Evolutionary conservation across 257 asterid genomes (phyloP), one percentile per base, ranked within the genome.

Genomic region (Lithospermum erythrorhizon): DNA sequence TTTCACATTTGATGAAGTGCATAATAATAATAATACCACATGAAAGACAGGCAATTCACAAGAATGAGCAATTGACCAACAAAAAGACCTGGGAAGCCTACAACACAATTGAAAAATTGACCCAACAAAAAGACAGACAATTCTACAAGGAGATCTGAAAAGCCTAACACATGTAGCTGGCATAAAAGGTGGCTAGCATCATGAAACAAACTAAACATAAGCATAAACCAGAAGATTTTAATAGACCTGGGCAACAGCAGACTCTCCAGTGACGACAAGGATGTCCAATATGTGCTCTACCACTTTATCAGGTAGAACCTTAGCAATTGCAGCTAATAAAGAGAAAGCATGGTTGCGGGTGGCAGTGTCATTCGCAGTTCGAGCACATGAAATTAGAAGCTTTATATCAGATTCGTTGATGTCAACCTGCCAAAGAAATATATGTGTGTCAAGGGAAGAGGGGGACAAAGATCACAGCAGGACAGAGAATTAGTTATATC

Each of bases 261-360:
- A 82, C 64, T 88, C 95, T 52, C 90, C 97, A 53, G 79, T 70
- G 57, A 81, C 78, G 35, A 75, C 64, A 52, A 89, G 82, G 69
- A 93, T 82, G 70, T 85, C 95, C 7, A 83, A 59, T 70, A 83
- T 78, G 63, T 81, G 88, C 71, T 78, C 88, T 80, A 82, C 76
- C 67, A 93, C 87, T 72, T 80, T 70, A 30, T 78, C 94, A 22
- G 98, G 98, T 62, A 81, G 60, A 60, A 85, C 76, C 79, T 78
- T 86, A 53, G 83, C 85, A 68, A 89, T 76, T 61, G 88, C 62
- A 25, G 95, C 79, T 69, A 93, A 79, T 72, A 93, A 71, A 14
- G 94, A 84, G 73, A 93, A 79, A n/a, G 78, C 79, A 53, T 84
- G 90, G 67, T 93, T 89, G 70, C 94, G 82, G 65, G 95, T 86